Base-by-base conservation (phyloP, 306 rosid species). In the Abrus pulchellus region DNA sequence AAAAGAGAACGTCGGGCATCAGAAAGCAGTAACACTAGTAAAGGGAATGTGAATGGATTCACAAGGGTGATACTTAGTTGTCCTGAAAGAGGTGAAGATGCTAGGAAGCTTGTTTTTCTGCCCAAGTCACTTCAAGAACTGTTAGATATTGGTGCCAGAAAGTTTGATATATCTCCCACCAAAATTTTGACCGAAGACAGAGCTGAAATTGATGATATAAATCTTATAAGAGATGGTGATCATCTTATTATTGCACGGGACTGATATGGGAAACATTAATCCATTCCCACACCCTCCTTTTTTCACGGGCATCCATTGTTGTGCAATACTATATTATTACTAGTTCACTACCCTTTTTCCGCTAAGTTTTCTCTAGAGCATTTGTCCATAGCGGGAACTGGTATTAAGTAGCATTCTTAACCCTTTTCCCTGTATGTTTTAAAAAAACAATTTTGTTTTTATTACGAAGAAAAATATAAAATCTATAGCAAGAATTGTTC, bases 151-250 rank as follows among this genome's bases (percentile, higher is more conserved):
- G 97, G 94, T 67, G 90, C 82, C 40, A 82, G 61, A 68, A 92
- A 83, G 80, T 92, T 89, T 72, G 86, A 71, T 47, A 67, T 89
- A 41, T 56, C 63, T 68, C 72, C 90, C 47, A 77, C 84, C 57
- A 87, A 80, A 78, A 79, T 92, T 63, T 83, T 89, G 74, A 90
- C 87, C 6, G 27, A 1, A 75, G 88, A 87, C 50, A 90, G 93
- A 68, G 93, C 93, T 71, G 84, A 85, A 87, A 36, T 92, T 43
- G 97, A 90, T 5, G 89, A 92, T 33, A 85, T 90, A 68, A 61
- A 82, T 62, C 76, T 90, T 53, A 66, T 92, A 11, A 83, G 93
- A 88, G 93, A 90, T 76, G 93, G 92, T 47, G 94, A 92, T 59
- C 87, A 84, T 79, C 87, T 92, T 78, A 28, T 87, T 77, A 80